phyloP scores from a whole-genome alignment of 78 protist species.

The Monosiga brevicollis region DNA sequence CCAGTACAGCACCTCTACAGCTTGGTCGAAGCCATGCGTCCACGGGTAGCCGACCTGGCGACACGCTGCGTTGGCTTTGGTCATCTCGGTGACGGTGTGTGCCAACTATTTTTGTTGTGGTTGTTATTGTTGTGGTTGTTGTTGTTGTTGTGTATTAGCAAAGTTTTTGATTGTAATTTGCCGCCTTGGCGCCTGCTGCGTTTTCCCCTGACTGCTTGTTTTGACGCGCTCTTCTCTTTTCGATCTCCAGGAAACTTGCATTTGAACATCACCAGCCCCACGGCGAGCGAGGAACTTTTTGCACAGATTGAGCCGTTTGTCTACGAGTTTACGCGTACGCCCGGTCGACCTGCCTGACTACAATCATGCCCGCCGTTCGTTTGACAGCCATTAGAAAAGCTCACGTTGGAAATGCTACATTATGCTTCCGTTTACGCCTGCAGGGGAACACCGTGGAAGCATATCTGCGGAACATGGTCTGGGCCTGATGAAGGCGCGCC shows the following conservation, averaged over 20 bases:
- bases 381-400: background rate
- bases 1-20: constrained; percentile 52
- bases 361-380: no score
- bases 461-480: constrained; percentile 86
- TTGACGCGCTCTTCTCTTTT: no score
- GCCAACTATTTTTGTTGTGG: no score
- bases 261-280: constrained; percentile 54
- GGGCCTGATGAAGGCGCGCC: constrained; percentile 69
- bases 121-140: no score
- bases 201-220: background rate
- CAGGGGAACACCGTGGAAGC: constrained; percentile 40
- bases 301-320: constrained; percentile 62
- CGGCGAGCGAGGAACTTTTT: constrained; percentile 2
- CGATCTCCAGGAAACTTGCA: constrained; percentile 69
- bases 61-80: constrained; percentile 60
- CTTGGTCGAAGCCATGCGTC: constrained; percentile 44
- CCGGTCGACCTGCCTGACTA: no score
- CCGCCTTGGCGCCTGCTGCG: background rate
- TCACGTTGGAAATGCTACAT: no score
- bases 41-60: background rate
- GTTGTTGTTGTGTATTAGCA: no score
- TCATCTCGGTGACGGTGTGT: constrained; percentile 84
- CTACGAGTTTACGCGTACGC: constrained; percentile 50
- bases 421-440: no score
- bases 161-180: background rate